Evolutionary conservation across 345 rosid genomes (phyloP).

Genomic region (Pistacia atlantica): DNA sequence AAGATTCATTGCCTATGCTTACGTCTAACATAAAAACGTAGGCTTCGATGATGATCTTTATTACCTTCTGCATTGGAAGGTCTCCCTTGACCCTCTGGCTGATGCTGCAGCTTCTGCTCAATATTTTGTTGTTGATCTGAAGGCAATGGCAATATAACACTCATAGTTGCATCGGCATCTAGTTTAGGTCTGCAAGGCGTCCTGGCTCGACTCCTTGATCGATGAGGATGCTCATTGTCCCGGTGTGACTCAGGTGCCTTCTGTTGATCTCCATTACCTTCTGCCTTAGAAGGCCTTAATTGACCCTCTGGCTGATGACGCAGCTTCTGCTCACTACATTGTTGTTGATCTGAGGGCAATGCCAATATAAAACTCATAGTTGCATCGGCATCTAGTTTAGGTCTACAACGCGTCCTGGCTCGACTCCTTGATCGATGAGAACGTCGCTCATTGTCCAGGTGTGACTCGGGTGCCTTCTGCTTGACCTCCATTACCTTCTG

Average conservation of each 20-base stretch:
- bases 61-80: not conserved
- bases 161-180: not conserved
- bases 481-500: not conserved
- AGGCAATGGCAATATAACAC: not conserved
- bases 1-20: not conserved
- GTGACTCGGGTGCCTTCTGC: too few relatives aligned
- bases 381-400: not conserved
- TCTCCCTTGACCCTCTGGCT: constrained; percentile 5
- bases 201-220: too few relatives aligned
- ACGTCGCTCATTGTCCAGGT: too few relatives aligned
- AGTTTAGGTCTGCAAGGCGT: too few relatives aligned
- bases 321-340: not conserved
- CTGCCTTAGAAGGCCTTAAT: not conserved
- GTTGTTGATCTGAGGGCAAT: not conserved
- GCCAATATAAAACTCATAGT: not conserved
- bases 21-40: not conserved
- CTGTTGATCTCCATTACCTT: not conserved
- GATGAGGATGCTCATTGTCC: too few relatives aligned
- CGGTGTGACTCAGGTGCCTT: too few relatives aligned
- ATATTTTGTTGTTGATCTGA: not conserved
- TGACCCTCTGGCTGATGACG: not conserved
- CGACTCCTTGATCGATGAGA: too few relatives aligned
- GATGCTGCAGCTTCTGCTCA: not conserved
- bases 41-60: not conserved
- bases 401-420: too few relatives aligned